These are phyloP conservation scores for Tuber aestivum DNA, from an alignment of 495 filamentous ascomycete genomes.

Conservation along the genomic window DNA sequence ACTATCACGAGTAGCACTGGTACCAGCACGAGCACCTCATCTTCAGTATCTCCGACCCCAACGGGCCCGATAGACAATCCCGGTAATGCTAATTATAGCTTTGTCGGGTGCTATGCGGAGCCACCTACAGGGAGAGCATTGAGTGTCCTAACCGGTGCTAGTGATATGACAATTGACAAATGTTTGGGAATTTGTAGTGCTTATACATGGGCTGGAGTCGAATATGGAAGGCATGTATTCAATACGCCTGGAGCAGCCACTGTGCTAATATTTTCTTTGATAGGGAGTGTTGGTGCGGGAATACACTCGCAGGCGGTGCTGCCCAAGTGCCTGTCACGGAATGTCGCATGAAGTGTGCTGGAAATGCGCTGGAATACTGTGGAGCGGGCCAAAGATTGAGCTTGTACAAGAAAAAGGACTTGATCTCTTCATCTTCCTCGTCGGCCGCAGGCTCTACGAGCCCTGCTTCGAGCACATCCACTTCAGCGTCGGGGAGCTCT, in stretches of 20 bases:
- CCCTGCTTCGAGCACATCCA: background rate
- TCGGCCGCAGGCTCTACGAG: background rate
- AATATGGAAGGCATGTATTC: conserved; percentile 19
- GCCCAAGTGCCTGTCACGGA: background rate
- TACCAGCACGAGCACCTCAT: conserved; percentile 11
- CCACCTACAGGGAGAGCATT: conserved; percentile 35
- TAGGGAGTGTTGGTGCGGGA: conserved; percentile 12
- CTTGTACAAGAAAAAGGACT: conserved; percentile 3
- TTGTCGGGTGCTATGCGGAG: conserved; percentile 41
- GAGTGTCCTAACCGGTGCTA: conserved; percentile 9
- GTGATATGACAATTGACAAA: conserved; percentile 16
- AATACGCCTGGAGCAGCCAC: background rate
- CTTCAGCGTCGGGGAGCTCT: background rate
- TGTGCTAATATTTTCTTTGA: background rate
- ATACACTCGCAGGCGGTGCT: conserved; percentile 3
- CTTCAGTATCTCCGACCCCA: background rate
- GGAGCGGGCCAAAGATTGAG: background rate
- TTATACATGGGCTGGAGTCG: conserved; percentile 43
- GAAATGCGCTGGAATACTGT: conserved; percentile 10
- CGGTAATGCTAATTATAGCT: conserved; percentile 18
- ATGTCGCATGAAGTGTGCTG: conserved; percentile 8
- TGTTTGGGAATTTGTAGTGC: conserved; percentile 40
- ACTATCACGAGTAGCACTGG: conserved; percentile 1
- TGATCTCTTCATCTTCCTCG: background rate
- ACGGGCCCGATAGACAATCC: conserved; percentile 15